These are phyloP conservation scores for Aureobasidium zeae DNA, from an alignment of 2,329 filamentous ascomycete species.

Conservation along the genomic window DNA sequence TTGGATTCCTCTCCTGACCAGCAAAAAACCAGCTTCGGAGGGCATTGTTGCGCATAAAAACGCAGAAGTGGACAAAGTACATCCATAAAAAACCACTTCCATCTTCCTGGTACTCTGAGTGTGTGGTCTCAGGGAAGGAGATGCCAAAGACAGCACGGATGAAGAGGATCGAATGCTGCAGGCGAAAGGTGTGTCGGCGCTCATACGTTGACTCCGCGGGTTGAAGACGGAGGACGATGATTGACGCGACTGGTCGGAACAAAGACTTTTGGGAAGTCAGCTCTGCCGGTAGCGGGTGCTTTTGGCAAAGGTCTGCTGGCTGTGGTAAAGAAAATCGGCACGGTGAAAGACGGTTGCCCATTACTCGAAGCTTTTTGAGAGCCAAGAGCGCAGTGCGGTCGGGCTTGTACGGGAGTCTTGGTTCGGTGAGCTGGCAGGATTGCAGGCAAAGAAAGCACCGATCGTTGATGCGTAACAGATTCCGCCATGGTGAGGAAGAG, in stretches of 20 bases:
- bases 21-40: conserved; percentile 39
- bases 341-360: conserved; percentile 40
- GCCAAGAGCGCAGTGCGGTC: conserved; percentile 30
- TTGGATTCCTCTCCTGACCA: conserved; percentile 56
- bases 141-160: conserved; percentile 8
- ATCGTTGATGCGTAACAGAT: conserved; percentile 6
- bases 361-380: conserved; percentile 27
- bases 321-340: conserved; percentile 28
- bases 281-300: conserved; percentile 44
- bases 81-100: conserved; percentile 82
- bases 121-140: conserved; percentile 21
- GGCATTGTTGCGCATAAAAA: conserved; percentile 41
- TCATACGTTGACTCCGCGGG: conserved; percentile 46
- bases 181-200: conserved; percentile 41
- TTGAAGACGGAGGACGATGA: conserved; percentile 49
- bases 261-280: conserved; percentile 38
- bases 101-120: conserved; percentile 29
- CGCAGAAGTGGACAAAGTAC: conserved; percentile 77
- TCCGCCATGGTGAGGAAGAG: conserved; percentile 3
- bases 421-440: conserved; percentile 20
- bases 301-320: conserved; percentile 33
- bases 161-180: conserved; percentile 18
- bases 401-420: conserved; percentile 44
- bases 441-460: background rate
- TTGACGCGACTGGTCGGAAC: conserved; percentile 58